Evolutionary conservation across 805 yeast genomes (phyloP).

Genomic region (Metschnikowia colocasiae): DNA sequence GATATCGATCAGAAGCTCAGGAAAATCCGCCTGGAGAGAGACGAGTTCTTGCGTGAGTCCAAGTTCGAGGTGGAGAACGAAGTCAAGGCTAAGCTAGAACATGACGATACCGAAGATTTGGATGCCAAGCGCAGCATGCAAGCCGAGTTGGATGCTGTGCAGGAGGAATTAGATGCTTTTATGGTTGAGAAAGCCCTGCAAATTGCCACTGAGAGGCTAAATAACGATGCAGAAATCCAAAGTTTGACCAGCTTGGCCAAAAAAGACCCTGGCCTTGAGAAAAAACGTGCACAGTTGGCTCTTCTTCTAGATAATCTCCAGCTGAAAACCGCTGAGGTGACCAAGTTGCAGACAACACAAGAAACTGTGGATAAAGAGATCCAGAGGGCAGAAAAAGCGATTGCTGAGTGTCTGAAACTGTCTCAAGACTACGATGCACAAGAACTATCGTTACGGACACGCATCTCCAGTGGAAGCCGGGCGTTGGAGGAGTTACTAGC

Average conservation of each 20-base stretch:
- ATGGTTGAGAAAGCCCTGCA: neutral
- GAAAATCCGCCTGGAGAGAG: neutral
- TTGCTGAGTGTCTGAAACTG: neutral
- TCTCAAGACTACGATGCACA: neutral
- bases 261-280: neutral
- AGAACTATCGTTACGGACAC: neutral
- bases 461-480: neutral
- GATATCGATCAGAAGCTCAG: conserved; percentile 24
- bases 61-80: conserved; percentile 28
- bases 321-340: neutral
- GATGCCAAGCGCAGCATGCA: neutral
- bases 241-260: neutral
- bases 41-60: conserved; percentile 2
- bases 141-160: neutral
- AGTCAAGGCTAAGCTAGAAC: conserved; percentile 29
- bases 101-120: conserved; percentile 5
- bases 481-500: neutral
- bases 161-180: neutral
- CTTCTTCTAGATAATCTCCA: neutral
- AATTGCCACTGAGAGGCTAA: neutral
- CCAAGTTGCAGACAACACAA: neutral
- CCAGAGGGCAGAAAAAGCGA: neutral
- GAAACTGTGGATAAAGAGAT: conserved; percentile 3
- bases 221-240: neutral
- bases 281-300: neutral